These are phyloP conservation scores for Amanita rimosa DNA, from an alignment of 768 basidiomycete species.

Conservation along the genomic window DNA sequence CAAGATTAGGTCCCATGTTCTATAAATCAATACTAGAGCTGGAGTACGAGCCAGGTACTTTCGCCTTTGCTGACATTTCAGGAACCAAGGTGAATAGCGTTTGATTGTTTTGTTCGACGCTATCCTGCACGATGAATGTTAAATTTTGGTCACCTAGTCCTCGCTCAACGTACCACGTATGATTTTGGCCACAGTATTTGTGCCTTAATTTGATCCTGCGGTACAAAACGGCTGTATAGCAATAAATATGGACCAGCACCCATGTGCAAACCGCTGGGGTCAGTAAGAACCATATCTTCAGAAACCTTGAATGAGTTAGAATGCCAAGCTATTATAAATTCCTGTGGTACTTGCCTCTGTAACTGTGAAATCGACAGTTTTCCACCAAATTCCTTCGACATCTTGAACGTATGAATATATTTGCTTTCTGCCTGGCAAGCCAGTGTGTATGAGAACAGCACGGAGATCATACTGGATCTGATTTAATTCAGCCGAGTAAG, in stretches of 20 bases:
- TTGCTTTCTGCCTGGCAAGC: constrained; percentile 66
- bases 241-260: constrained; percentile 71
- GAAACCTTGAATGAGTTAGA: constrained; percentile 36
- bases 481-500: background rate
- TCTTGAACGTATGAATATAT: constrained; percentile 70
- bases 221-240: constrained; percentile 44
- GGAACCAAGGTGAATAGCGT: constrained; percentile 22
- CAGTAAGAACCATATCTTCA: constrained; percentile 58
- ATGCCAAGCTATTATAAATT: background rate
- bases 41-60: background rate
- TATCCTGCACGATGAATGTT: constrained; percentile 18
- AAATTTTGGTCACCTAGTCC: background rate
- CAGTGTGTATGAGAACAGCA: constrained; percentile 68
- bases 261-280: constrained; percentile 61
- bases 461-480: constrained; percentile 63
- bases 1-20: background rate
- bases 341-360: constrained; percentile 35
- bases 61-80: constrained; percentile 19
- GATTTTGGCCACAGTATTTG: constrained; percentile 25
- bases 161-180: constrained; percentile 20
- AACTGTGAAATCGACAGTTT: constrained; percentile 59
- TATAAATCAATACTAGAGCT: background rate
- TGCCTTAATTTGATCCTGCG: constrained; percentile 22
- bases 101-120: constrained; percentile 23
- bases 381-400: constrained; percentile 63